Evolutionary conservation across 257 asterid genomes (phyloP).

Genomic region (Przewalskia tangutica): DNA sequence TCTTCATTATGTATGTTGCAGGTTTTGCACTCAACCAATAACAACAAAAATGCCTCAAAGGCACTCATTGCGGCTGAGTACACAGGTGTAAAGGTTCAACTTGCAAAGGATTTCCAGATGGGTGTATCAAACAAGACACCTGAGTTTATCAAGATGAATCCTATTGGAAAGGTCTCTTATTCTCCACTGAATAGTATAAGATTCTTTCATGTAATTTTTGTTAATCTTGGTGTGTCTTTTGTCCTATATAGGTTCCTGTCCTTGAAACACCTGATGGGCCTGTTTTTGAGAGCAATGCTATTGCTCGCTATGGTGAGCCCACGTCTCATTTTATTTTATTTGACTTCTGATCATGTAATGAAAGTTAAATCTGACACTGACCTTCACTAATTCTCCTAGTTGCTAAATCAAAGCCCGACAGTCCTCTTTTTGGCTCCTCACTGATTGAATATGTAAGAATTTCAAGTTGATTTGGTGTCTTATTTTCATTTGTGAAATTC

Average conservation of each 20-base stretch:
- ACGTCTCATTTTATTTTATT: neutral
- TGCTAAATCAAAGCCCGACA: conserved; percentile 36
- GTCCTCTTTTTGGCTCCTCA: conserved; percentile 57
- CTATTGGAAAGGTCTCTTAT: conserved; percentile 45
- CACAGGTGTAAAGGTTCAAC: conserved; percentile 48
- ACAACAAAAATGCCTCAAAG: conserved; percentile 54
- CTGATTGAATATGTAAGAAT: conserved; percentile 58
- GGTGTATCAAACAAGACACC: conserved; percentile 76
- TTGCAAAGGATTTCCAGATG: conserved; percentile 49
- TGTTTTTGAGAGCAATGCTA: conserved; percentile 86
- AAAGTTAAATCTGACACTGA: neutral
- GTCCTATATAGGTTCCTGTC: conserved; percentile 71
- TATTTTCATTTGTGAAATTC: neutral
- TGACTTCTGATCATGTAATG: neutral
- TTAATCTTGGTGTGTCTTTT: conserved; percentile 47
- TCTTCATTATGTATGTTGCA: neutral
- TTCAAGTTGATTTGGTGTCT: neutral
- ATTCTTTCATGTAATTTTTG: neutral
- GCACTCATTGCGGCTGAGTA: conserved; percentile 52
- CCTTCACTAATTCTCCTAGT: conserved; percentile 29
- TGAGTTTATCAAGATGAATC: conserved; percentile 77
- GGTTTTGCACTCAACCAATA: conserved; percentile 46
- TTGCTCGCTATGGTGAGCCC: conserved; percentile 76
- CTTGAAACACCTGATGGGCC: conserved; percentile 91
- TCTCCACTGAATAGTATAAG: neutral